A percentile compares a stretch with the other conserved stretches of the same genome.
Evolutionary conservation across 1,139 yeast genomes (phyloP).

Genomic region (Magnusiomyces paraingens): DNA sequence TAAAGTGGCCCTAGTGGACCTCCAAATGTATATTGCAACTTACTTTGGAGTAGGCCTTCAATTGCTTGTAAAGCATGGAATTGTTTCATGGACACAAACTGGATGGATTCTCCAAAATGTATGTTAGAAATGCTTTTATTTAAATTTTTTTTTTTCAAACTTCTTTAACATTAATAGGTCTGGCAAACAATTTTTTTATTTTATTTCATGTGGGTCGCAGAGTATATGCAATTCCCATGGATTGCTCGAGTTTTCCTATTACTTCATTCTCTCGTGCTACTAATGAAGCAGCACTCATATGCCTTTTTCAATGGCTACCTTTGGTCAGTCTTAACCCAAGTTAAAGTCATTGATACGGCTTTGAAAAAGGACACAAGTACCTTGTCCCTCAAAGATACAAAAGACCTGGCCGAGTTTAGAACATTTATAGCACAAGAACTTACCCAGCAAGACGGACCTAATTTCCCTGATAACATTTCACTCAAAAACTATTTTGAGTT

Average conservation of each 20-base stretch:
- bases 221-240: conserved; percentile 62
- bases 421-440: neutral
- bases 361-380: neutral
- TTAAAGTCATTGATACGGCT: neutral
- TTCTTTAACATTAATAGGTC: too few relatives aligned
- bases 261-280: conserved; percentile 73
- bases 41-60: conserved; percentile 57
- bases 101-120: conserved; percentile 57
- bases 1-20: conserved; percentile 62
- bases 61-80: conserved; percentile 37
- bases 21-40: conserved; percentile 57
- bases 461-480: conserved; percentile 70
- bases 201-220: conserved; percentile 46
- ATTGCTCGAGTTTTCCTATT: conserved; percentile 76
- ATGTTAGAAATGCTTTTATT: neutral
- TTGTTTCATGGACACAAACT: conserved; percentile 47
- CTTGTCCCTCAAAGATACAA: neutral
- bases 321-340: conserved; percentile 41
- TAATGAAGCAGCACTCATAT: conserved; percentile 92
- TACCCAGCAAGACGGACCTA: conserved; percentile 18
- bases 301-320: conserved; percentile 85
- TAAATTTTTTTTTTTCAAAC: neutral
- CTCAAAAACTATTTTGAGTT: conserved; percentile 60
- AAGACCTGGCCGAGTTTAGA: neutral
- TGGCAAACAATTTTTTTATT: conserved; percentile 49